Evolutionary conservation across 1,139 yeast species (phyloP).

Genomic region (Debaryomyces subglobosus): DNA sequence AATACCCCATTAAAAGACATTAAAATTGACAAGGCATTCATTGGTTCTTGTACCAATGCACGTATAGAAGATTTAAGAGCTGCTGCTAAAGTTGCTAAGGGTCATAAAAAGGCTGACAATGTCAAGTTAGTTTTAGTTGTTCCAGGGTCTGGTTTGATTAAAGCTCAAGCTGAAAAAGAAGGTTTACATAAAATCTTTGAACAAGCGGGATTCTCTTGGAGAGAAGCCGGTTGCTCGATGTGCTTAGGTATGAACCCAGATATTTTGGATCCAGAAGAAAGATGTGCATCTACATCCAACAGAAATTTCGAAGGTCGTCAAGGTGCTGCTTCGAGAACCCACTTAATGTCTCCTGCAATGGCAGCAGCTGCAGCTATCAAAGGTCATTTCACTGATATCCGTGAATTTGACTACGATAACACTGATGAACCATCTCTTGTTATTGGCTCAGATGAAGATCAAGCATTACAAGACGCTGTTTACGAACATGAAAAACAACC

Average conservation of each 20-base stretch:
- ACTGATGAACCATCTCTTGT: slow-evolving; percentile 63
- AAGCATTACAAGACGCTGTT: slow-evolving; percentile 66
- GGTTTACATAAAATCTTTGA: slow-evolving; percentile 89
- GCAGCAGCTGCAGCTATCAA: slow-evolving; percentile 97
- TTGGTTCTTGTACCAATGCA: slow-evolving; percentile 97
- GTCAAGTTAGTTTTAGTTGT: slow-evolving; percentile 87
- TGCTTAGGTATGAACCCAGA: slow-evolving; percentile 99
- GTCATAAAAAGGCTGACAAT: slow-evolving; percentile 81
- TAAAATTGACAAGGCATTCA: slow-evolving; percentile 86
- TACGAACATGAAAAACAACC: slow-evolving; percentile 71
- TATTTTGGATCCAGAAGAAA: slow-evolving; percentile 88
- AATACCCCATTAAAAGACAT: slow-evolving; percentile 78
- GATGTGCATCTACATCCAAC: slow-evolving; percentile 98
- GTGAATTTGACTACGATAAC: slow-evolving; percentile 69
- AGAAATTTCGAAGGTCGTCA: slow-evolving; percentile 99
- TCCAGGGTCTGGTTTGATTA: slow-evolving; percentile 96
- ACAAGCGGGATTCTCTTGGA: slow-evolving; percentile 96
- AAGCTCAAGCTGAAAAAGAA: slow-evolving; percentile 89
- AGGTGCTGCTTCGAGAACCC: slow-evolving; percentile 96
- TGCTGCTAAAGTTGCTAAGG: slow-evolving; percentile 92
- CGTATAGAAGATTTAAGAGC: slow-evolving; percentile 96
- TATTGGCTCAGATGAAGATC: slow-evolving; percentile 59
- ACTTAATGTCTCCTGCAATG: slow-evolving; percentile 98
- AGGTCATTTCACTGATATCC: slow-evolving; percentile 89
- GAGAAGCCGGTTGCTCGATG: slow-evolving; percentile 99